Conservation (phyloP, 2,329 filamentous ascomycete genomes). For the Calonectria hongkongensis region DNA sequence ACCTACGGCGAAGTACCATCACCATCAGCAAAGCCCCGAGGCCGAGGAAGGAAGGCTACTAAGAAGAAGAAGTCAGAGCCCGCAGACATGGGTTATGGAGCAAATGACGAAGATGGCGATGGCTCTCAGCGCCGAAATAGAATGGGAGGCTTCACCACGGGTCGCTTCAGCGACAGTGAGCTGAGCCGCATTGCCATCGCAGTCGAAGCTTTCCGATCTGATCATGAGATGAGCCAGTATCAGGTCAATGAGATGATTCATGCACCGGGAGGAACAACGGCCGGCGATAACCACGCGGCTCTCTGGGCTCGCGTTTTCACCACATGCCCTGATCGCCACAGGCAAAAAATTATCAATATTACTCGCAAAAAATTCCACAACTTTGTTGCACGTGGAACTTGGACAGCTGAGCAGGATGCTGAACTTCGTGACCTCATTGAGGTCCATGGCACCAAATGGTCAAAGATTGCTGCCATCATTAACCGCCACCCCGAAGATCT, state of each 20-base stretch:
- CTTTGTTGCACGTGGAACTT: constrained; percentile 72
- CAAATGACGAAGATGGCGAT: constrained; percentile 45
- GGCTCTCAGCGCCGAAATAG: constrained; percentile 50
- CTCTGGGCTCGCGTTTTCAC: constrained; percentile 71
- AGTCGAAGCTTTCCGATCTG: constrained; percentile 66
- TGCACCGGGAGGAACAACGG: constrained; percentile 59
- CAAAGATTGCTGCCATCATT: constrained; percentile 75
- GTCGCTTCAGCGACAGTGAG: constrained; percentile 67
- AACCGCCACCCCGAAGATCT: constrained; percentile 80
- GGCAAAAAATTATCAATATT: constrained; percentile 73
- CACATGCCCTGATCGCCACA: constrained; percentile 69
- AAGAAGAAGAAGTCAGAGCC: constrained; percentile 52
- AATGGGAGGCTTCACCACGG: constrained; percentile 58
- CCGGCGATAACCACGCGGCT: constrained; percentile 60
- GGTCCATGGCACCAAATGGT: constrained; percentile 73
- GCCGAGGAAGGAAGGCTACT: constrained; percentile 55
- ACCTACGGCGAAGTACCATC: constrained; percentile 56
- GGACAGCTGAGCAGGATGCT: constrained; percentile 61
- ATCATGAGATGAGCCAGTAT: constrained; percentile 64
- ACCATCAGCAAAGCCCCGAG: constrained; percentile 58
- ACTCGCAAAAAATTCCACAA: constrained; percentile 80
- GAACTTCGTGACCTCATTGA: constrained; percentile 61
- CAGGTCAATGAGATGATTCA: constrained; percentile 69
- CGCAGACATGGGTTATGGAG: constrained; percentile 50
- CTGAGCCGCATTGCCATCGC: constrained; percentile 62